A percentile compares a stretch with the other conserved stretches of the same genome.
Conservation (phyloP, 2,329 filamentous ascomycete species). For the Blumeriella jaapii region DNA sequence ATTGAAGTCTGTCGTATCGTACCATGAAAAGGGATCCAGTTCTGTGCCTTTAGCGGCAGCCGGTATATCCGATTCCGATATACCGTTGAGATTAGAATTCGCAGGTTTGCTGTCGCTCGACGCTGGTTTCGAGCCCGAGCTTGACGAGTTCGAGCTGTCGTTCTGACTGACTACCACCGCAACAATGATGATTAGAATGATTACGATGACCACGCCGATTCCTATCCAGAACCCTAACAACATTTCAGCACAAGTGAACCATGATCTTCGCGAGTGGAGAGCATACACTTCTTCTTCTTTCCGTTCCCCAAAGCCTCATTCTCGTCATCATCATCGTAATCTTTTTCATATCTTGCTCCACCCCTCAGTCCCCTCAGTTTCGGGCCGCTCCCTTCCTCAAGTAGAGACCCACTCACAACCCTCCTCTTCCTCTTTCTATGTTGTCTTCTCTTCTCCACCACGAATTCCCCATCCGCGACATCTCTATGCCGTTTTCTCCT, state of each 20-base stretch:
- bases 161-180: slow-evolving; percentile 57
- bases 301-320: slow-evolving; percentile 31
- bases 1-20: slow-evolving; percentile 83
- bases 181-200: slow-evolving; percentile 56
- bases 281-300: slow-evolving; percentile 49
- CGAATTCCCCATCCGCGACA: slow-evolving; percentile 18
- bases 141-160: slow-evolving; percentile 18
- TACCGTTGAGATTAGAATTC: slow-evolving; percentile 39
- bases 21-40: slow-evolving; percentile 86
- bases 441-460: slow-evolving; percentile 20
- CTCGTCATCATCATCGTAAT: too few relatives aligned
- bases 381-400: slow-evolving; percentile 54
- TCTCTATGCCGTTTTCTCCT: slow-evolving; percentile 17
- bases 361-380: slow-evolving; percentile 40
- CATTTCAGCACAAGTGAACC: slow-evolving; percentile 8
- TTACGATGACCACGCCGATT: slow-evolving; percentile 38
- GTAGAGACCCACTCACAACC: slow-evolving; percentile 57
- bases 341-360: slow-evolving; percentile 30
- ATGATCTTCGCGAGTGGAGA: not conserved
- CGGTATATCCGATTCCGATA: slow-evolving; percentile 39
- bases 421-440: slow-evolving; percentile 35
- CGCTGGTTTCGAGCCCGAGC: slow-evolving; percentile 5
- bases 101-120: slow-evolving; percentile 16
- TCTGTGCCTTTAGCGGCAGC: slow-evolving; percentile 59
- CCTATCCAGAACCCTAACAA: slow-evolving; percentile 33